Evolutionary conservation across 257 asterid genomes (phyloP).

Genomic region (Mitragyna speciosa): DNA sequence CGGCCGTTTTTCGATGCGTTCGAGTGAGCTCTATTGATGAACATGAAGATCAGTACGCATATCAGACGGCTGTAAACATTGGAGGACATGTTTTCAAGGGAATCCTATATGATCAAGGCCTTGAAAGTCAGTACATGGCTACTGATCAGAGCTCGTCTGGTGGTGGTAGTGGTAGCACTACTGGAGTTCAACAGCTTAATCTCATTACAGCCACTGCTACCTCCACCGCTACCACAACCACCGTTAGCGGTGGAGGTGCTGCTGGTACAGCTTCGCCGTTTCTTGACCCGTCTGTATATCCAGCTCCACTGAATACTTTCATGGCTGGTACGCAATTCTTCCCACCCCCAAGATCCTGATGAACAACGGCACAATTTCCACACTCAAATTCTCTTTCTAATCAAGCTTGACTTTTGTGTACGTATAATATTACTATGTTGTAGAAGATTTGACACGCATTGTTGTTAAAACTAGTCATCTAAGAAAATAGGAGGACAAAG

Average conservation of each 20-base stretch:
- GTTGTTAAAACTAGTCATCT: slow-evolving; percentile 6
- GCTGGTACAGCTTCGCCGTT: slow-evolving; percentile 31
- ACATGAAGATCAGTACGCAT: slow-evolving; percentile 71
- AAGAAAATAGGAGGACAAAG: slow-evolving; percentile 22
- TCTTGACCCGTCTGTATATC: slow-evolving; percentile 55
- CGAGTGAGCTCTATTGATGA: slow-evolving; percentile 76
- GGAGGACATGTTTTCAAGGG: slow-evolving; percentile 93
- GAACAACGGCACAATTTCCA: neutral
- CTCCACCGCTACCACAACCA: slow-evolving; percentile 28
- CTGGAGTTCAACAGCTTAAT: slow-evolving; percentile 58
- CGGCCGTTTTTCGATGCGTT: slow-evolving; percentile 82
- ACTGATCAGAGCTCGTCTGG: slow-evolving; percentile 64
- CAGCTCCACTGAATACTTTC: slow-evolving; percentile 70
- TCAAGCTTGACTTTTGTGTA: slow-evolving; percentile 18
- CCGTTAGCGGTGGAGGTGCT: slow-evolving; percentile 31
- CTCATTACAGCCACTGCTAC: slow-evolving; percentile 46
- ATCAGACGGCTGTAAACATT: slow-evolving; percentile 89
- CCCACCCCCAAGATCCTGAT: slow-evolving; percentile 86
- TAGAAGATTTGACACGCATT: slow-evolving; percentile 25
- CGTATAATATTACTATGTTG: slow-evolving; percentile 6
- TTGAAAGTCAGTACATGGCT: slow-evolving; percentile 63
- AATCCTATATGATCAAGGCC: slow-evolving; percentile 84
- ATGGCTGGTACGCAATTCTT: slow-evolving; percentile 96
- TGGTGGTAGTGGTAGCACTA: slow-evolving; percentile 69
- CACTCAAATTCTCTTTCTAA: neutral